These are phyloP conservation scores for Petrea volubilis DNA, from an alignment of 257 asterid genomes.

Conservation along the genomic window DNA sequence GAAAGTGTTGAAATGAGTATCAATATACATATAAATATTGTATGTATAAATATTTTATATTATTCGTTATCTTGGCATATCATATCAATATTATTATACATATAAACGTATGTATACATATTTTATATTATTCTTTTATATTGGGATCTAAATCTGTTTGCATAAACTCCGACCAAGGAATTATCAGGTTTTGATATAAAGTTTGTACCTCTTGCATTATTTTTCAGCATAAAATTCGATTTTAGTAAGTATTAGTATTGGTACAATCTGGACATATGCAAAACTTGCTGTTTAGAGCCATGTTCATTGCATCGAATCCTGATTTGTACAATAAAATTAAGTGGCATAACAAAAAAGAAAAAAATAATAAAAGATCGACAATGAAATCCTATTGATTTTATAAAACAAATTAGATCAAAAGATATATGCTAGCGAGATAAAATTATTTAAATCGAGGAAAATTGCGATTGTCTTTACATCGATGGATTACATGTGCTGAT, in stretches of 20 bases:
- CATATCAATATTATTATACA: no score
- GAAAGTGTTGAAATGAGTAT: constrained; percentile 6
- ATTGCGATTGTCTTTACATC: background rate
- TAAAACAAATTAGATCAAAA: background rate
- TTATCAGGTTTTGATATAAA: constrained; percentile 28
- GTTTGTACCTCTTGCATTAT: constrained; percentile 19
- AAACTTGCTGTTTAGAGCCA: constrained; percentile 4
- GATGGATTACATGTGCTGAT: background rate
- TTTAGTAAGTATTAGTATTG: background rate
- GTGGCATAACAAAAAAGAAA: background rate
- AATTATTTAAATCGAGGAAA: background rate
- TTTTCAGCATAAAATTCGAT: constrained; percentile 5
- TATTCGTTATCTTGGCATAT: no score
- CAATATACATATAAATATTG: no score
- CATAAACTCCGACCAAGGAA: constrained; percentile 39
- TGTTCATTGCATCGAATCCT: constrained; percentile 25
- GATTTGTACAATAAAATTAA: constrained; percentile 4
- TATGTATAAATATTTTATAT: no score
- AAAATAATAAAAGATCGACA: background rate
- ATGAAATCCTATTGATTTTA: background rate
- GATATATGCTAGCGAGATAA: no score
- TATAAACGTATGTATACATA: no score
- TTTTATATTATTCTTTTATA: no score
- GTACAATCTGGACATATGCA: constrained; percentile 26
- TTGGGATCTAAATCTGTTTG: constrained; percentile 37